Base-by-base conservation (phyloP, 371 early-diverging fungal species). In the Mycotypha africana region DNA sequence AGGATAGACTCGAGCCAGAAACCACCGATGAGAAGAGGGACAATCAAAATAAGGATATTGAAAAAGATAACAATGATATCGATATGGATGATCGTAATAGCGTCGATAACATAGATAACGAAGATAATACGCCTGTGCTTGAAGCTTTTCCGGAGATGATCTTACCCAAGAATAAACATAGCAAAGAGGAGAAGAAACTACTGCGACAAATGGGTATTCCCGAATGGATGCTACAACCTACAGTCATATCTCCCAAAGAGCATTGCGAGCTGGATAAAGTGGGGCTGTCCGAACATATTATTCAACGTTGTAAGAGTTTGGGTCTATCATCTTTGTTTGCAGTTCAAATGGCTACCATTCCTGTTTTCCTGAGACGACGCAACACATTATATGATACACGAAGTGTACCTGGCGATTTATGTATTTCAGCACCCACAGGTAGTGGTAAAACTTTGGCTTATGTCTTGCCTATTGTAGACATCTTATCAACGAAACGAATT, bases 391-490 rank as follows among this genome's bases (percentile, higher is more conserved):
- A 74, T 25, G 73, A 78, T 54, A 73, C 72, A 21, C 66, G 74
- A 19, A 57, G 62, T 26, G 62, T 67, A 7, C 79, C 78, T 1
- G 83, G 84, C 9, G 95, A 94, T 60, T 60, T 96, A 22, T 92
- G 92, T 59, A 89, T 96, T 15, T 91, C 93, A 11, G 91, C 95
- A n/a, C 91, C 95, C 1, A 96, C 96, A 0, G 96, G 95, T 31
- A 88, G 88, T 45, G 99, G 99, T 28, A 99, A 99, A 69, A 98
- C 99, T 1, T 71, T 97, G 38, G 95, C 97, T 0, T 99, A 95
- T 76, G 89, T 93, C 0, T 65, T 99, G 8, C 99, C 99, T 2
- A 90, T 98, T 41, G 79, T 98, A 17, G 90, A 66, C 34, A 79
- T 82, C 26, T 71, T 97, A 24, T 74, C 78, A 12, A n/a, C n/a